phyloP scores from a whole-genome alignment of 2,329 filamentous ascomycete genomes.

The Rugonectria rugulosa region DNA sequence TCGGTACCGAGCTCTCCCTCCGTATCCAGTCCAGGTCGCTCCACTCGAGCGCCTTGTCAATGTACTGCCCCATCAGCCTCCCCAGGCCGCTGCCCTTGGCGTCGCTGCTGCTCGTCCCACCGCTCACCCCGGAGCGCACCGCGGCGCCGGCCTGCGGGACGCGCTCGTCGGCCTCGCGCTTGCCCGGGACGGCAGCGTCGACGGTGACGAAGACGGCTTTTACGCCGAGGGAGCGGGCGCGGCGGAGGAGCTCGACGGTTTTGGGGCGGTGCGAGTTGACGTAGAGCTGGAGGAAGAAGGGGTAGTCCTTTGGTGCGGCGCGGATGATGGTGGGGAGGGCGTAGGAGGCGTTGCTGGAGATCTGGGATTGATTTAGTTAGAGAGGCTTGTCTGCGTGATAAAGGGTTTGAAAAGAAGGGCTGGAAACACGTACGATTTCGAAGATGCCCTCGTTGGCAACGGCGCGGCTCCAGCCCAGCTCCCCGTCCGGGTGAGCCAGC shows the following conservation, averaged over 20 bases:
- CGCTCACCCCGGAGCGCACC: constrained; percentile 46
- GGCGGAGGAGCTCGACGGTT: constrained; percentile 53
- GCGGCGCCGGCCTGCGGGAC: constrained; percentile 55
- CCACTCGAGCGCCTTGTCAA: constrained; percentile 61
- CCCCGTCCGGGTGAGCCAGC: constrained; percentile 70
- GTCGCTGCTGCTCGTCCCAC: constrained; percentile 54
- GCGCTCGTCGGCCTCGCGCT: constrained; percentile 65
- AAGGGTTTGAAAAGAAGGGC: background rate
- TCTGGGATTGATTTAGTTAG: constrained; percentile 14
- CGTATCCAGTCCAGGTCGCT: constrained; percentile 61
- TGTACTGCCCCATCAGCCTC: constrained; percentile 58
- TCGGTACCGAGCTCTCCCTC: constrained; percentile 52
- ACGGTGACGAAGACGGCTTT: constrained; percentile 59
- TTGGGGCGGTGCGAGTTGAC: constrained; percentile 59
- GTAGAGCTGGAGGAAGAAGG: constrained; percentile 55
- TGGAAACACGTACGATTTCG: constrained; percentile 34
- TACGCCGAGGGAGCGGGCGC: constrained; percentile 56
- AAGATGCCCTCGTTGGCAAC: constrained; percentile 39
- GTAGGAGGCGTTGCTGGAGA: constrained; percentile 39
- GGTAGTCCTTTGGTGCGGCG: constrained; percentile 31
- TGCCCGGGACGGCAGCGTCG: constrained; percentile 62
- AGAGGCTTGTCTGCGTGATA: background rate
- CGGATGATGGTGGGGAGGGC: constrained; percentile 35
- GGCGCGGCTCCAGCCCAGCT: constrained; percentile 48
- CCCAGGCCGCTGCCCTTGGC: constrained; percentile 62